phyloP scores from a whole-genome alignment of 441 rosid genomes.

The Jatropha multifida region DNA sequence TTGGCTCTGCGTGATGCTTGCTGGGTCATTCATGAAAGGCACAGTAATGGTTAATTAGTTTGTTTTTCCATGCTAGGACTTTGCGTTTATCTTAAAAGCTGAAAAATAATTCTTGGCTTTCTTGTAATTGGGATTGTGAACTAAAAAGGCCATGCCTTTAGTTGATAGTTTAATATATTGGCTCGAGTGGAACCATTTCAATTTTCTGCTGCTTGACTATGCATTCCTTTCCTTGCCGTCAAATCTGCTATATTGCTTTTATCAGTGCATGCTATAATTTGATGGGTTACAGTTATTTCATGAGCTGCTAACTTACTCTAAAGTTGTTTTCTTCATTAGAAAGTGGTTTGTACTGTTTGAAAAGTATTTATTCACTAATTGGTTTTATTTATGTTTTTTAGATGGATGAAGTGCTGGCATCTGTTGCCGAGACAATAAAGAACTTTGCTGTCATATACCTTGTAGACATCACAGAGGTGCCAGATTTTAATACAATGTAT shows the following conservation, averaged over 20 bases:
- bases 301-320: background rate
- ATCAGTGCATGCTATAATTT: background rate
- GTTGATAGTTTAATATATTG: background rate
- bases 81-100: no score
- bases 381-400: constrained; percentile 19
- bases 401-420: constrained; percentile 96
- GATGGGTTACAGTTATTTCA: background rate
- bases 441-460: constrained; percentile 95
- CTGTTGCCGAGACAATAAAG: constrained; percentile 92
- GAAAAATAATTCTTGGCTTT: background rate
- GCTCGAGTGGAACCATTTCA: background rate
- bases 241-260: background rate
- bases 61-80: no score
- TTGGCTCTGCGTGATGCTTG: no score
- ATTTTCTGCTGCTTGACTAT: background rate
- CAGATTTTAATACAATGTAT: constrained; percentile 94
- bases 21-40: no score
- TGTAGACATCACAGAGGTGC: constrained; percentile 89
- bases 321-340: background rate
- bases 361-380: background rate
- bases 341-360: background rate
- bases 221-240: background rate
- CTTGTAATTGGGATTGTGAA: background rate
- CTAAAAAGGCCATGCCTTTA: background rate
- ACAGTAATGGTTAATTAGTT: no score